Evolutionary conservation across 148 eudicot species (phyloP), one percentile per base, ranked within the genome.

Genomic region (Dysphania ambrosioides): DNA sequence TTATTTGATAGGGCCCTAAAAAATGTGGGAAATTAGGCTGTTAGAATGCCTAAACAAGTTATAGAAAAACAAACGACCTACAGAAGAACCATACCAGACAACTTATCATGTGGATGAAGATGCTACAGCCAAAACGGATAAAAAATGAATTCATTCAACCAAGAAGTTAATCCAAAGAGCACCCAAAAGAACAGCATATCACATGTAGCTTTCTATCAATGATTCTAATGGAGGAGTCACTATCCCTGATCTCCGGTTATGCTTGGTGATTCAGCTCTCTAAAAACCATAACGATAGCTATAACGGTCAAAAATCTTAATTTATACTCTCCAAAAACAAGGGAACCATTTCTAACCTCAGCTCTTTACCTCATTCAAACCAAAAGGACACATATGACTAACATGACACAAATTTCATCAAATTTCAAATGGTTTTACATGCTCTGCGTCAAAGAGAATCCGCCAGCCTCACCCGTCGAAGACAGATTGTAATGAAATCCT

Each of bases 401-500:
- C 58, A 53, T 53, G 58, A 53, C 24, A 8, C 1, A 53, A 5
- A n/a, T 19, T 53, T 53, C 0, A 53, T n/a, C 58, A 53, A 53
- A 5, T 10, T 31, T 32, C 55, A 29, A 2, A 24, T 31, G 53
- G 49, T 34, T 19, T 11, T 8, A 41, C 24, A 40, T 42, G 66
- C 32, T 44, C 23, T 64, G 51, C 23, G 36, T 35, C 32, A 18
- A 35, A 32, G 44, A 72, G 73, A 36, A 49, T 61, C 40, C n/a
- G 24, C 36, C 65, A 55, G 36, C 76, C 51, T 75, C 82, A 93
- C 98, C 89, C 87, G 89, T 89, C 91, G 86, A 84, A 93, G 75
- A 93, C 84, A 68, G 95, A 87, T 74, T 91, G 95, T 53, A 93
- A 59, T 29, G 95, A 92, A 74, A 91, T 89, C 82, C 98, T 84